Conservation (phyloP, 805 yeast genomes). For the Saccharomycopsis selenospora region DNA sequence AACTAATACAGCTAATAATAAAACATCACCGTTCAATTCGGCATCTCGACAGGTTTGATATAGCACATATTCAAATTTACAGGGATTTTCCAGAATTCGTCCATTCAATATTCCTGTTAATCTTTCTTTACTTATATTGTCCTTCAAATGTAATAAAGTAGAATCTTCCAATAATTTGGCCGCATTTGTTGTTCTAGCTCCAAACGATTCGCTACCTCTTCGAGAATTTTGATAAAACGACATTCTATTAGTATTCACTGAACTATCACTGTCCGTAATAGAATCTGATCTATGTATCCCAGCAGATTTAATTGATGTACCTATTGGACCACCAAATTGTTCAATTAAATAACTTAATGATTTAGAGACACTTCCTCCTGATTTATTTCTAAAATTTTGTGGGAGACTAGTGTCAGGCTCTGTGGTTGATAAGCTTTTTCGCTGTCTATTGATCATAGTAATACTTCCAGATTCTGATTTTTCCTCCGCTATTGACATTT, state of each 20-base stretch:
- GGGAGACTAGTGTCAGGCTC: not conserved
- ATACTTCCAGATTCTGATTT: not conserved
- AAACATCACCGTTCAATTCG: constrained; percentile 54
- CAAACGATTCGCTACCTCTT: constrained; percentile 23
- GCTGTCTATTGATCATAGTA: not conserved
- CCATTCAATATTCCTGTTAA: constrained; percentile 18
- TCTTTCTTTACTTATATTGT: not conserved
- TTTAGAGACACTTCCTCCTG: not conserved
- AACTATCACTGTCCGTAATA: not conserved
- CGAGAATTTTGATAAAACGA: constrained; percentile 1
- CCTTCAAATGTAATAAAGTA: not conserved
- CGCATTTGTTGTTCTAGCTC: constrained; percentile 24
- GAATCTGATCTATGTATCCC: not conserved
- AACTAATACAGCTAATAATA: constrained; percentile 51
- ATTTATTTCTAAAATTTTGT: not conserved
- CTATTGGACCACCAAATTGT: not conserved
- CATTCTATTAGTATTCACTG: not conserved
- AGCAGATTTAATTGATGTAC: not conserved
- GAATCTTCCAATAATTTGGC: not conserved
- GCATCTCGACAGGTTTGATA: constrained; percentile 48
- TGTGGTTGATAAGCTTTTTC: constrained; percentile 1
- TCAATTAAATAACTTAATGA: not conserved
- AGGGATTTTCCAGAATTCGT: constrained; percentile 34
- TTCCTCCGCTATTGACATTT: not conserved
- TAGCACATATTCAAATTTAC: constrained; percentile 48